Base-by-base conservation (phyloP, 1,139 yeast genomes). In the Protomyces pachydermus region DNA sequence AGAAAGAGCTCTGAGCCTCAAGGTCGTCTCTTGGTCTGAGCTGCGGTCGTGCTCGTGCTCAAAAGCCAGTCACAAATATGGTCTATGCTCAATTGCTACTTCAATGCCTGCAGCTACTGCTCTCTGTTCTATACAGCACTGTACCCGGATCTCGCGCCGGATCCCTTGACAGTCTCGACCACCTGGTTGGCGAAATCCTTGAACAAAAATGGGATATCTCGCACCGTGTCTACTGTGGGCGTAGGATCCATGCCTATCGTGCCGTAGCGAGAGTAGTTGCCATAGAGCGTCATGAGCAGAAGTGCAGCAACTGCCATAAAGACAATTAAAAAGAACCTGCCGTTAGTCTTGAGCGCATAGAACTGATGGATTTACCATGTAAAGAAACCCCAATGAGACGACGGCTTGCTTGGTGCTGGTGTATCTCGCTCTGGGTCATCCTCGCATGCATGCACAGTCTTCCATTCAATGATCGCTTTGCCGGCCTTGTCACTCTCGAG, bases 121-220 rank as follows among this genome's bases (percentile, higher is more conserved):
- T 28, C 32, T 28, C 48, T 52, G 5, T 5, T 8, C 52, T 45
- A 58, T 14, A 58, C 62, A 16, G 62, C 62, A 16, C 56, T 51
- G 23, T 58, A 58, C 3, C 62, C 62, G 16, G 52, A 39, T 14
- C 62, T 45, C 34, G 52, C 39, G 28, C 56, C 53, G 14, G 56
- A 38, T 3, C 62, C 62, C 53, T 52, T 51, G 52, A 58, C 62
- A 3, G 62, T 58, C 39, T 58, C 62, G 20, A 58, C 56, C 25
- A 60, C 58, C 34, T 53, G 58, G 45, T 39, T 60, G 3, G 64
- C 64, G 38, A 60, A 60, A 46, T 60, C 64, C 64, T 60, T 53
- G 54, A 60, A 53, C 38, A 54, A 37, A n/a, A 52, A 53, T 3
- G 58, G 58, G 5, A 60, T 18, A 46, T 60, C 64, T 42, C 52